Evolutionary conservation across 345 rosid genomes (phyloP), one percentile per base, ranked within the genome.

Genomic region (Kandelia obovata): DNA sequence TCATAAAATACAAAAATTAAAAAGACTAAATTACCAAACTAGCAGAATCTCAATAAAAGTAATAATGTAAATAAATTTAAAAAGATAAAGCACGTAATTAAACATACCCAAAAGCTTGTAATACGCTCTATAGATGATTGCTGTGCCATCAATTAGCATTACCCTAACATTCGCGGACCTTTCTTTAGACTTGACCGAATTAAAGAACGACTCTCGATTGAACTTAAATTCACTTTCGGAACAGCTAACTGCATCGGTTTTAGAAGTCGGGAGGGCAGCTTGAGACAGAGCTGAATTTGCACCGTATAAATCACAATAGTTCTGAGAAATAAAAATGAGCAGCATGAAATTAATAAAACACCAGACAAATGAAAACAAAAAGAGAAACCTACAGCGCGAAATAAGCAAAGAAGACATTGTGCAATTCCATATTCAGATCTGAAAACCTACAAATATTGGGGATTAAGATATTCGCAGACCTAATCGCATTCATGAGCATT

Each of bases 61-160:
- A n/a, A 53, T 19, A 53, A 6, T 1, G n/a, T 20, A 19, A 25
- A 53, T n/a, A 53, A n/a, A 53, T 19, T 20, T 10, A 20, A 27
- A 47, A 64, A 46, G 43, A 51, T 28, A 6, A 26, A 47, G 31
- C 53, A n/a, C 64, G 20, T 23, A 25, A 11, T 21, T 64, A 5
- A 30, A 30, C 66, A 71, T 83, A 95, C 99, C 97, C 79, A 95
- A 75, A 71, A 91, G 93, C 90, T 95, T 95, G 87, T 80, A 92
- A 82, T 95, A 95, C 67, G 96, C 90, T 83, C 99, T 81, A 79
- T 92, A 95, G 27, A 95, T 89, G 79, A 95, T 69, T 27, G 99
- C 84, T 52, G 99, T 89, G 64, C 97, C 97, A 81, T 95, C 99
- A 73, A 95, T 82, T 61, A 95, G 96, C 99, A 95, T 89, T 66